A percentile compares a stretch with the other conserved stretches of the same genome.
Conservation (phyloP, 129 eudicot genomes). For the Smallanthus sonchifolius region DNA sequence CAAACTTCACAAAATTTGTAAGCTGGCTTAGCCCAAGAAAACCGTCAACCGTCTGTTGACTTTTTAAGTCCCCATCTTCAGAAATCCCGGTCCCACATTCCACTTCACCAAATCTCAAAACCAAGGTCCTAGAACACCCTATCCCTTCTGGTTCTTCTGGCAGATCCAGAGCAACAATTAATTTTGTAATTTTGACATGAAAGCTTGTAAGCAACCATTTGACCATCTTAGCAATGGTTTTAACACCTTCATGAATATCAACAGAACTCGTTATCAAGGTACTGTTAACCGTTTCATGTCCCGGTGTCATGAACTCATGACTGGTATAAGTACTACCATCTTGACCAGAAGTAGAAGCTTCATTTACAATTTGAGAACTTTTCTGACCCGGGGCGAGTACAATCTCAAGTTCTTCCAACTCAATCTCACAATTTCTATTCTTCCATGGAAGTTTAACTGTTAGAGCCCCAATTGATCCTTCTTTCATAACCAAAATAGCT, state of each 20-base stretch:
- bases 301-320: slow-evolving; percentile 33
- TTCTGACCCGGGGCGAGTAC: slow-evolving; percentile 54
- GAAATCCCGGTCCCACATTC: slow-evolving; percentile 78
- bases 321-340: slow-evolving; percentile 13
- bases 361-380: slow-evolving; percentile 18
- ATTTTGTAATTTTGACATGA: slow-evolving; percentile 55
- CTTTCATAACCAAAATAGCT: slow-evolving; percentile 57
- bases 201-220: slow-evolving; percentile 88
- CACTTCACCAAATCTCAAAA: slow-evolving; percentile 66
- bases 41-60: slow-evolving; percentile 35
- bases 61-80: slow-evolving; percentile 40
- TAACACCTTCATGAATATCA: slow-evolving; percentile 96
- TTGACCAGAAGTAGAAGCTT: slow-evolving; percentile 37
- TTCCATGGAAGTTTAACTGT: slow-evolving; percentile 75
- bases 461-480: slow-evolving; percentile 76
- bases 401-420: slow-evolving; percentile 83
- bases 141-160: slow-evolving; percentile 31
- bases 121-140: slow-evolving; percentile 50
- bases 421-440: slow-evolving; percentile 65
- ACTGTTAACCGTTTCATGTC: slow-evolving; percentile 31
- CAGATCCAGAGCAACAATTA: slow-evolving; percentile 79
- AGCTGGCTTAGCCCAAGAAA: slow-evolving; percentile 64
- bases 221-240: slow-evolving; percentile 85
- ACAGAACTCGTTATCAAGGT: slow-evolving; percentile 29
- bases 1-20: slow-evolving; percentile 67